phyloP scores from a whole-genome alignment of 371 early-diverging fungal genomes.

The Haplosporangium sp. region DNA sequence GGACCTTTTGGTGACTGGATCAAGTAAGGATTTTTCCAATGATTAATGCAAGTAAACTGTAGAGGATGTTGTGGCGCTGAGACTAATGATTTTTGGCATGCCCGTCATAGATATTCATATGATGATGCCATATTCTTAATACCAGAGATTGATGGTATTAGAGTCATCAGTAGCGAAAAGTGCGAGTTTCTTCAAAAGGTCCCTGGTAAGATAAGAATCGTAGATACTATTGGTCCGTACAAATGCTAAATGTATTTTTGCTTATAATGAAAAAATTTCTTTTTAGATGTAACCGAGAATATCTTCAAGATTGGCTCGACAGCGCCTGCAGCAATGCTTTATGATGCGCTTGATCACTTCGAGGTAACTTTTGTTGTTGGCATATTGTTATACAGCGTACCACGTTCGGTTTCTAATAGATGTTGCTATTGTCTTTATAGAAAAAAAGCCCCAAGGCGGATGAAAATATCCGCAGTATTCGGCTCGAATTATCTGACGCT shows the following conservation, averaged over 20 bases:
- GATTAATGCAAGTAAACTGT: too few species aligned
- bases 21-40: constrained; percentile 58
- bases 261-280: not conserved
- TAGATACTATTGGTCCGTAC: too few species aligned
- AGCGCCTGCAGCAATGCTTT: constrained; percentile 92
- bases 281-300: constrained; percentile 78
- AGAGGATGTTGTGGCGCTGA: too few species aligned
- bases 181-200: constrained; percentile 92
- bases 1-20: constrained; percentile 96
- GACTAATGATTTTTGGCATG: too few species aligned
- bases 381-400: too few species aligned
- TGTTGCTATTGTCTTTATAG: constrained; percentile 52
- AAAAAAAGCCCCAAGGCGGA: constrained; percentile 91
- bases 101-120: constrained; percentile 67
- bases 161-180: constrained; percentile 84
- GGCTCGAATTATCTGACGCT: constrained; percentile 83
- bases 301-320: constrained; percentile 97
- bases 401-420: too few species aligned
- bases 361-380: constrained; percentile 63
- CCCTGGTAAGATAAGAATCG: constrained; percentile 66
- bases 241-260: too few species aligned
- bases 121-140: constrained; percentile 85
- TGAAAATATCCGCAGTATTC: constrained; percentile 92
- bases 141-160: constrained; percentile 94
- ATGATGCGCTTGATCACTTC: constrained; percentile 92